Evolutionary conservation across 129 eudicot species (phyloP), one percentile per base, ranked within the genome.

Genomic region (Pulicaria dysenterica): DNA sequence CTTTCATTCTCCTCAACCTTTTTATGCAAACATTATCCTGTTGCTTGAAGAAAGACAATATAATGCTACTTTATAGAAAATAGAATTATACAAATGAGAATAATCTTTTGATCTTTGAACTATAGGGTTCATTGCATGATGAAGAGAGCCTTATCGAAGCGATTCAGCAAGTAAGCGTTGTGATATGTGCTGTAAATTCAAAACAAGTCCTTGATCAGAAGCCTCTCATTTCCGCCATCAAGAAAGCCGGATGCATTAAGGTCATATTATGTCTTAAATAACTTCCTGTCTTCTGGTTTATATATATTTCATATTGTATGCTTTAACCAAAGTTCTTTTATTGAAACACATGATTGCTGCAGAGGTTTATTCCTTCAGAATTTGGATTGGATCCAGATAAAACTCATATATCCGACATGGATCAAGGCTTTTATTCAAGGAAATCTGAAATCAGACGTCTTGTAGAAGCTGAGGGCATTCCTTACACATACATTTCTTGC

Each of bases 281-380:
- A 46, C 4, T 16, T 56, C 6, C 4, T 3, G 1, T 40, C 11
- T 11, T 60, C 17, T 46, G 12, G 44, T 36, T 5, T n/a, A 45
- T 5, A 63, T 17, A 15, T n/a, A n/a, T n/a, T n/a, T 54, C 24
- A 2, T 24, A 0, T 24, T 24, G 0, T 19, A 40, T 70, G 60
- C 50, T 53, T 9, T 50, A 31, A 57, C 43, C 5, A 2, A 1
- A 5, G 12, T 12, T 57, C 5, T 36, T 46, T 59, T 58, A 61
- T 50, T 51, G 46, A 59, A 48, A 41, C 40, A 60, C 3, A 1
- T 38, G 51, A 44, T 75, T 80, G 43, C 16, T 78, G 73, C 81
- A 92, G 98, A 89, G 92, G 80, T 87, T 89, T 59, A 74, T 92
- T 73, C 98, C 98, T 70, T 87, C 98, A n/a, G 98, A 92, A 77